phyloP scores from a whole-genome alignment of 306 rosid genomes.

The Gastrolobium villosum region DNA sequence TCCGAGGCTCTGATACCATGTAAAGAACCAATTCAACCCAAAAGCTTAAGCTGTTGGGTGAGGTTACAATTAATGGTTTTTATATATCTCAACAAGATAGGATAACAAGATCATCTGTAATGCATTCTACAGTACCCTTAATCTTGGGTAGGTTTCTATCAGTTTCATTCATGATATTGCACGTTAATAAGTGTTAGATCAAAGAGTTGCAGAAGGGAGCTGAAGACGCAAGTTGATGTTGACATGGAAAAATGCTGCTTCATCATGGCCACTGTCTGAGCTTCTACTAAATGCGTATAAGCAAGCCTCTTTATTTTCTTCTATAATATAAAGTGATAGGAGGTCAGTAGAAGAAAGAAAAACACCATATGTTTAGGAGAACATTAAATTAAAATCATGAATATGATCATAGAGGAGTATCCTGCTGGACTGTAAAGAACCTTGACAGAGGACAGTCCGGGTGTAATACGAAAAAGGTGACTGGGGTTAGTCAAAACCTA shows the following conservation, averaged over 20 bases:
- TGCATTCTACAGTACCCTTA: too few species aligned
- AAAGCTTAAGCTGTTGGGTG: too few species aligned
- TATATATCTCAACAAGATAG: too few species aligned
- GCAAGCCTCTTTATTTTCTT: conserved; percentile 5
- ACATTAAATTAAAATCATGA: conserved; percentile 6
- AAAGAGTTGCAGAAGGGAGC: conserved; percentile 11
- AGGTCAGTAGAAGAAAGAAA: conserved; percentile 30
- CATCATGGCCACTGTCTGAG: conserved; percentile 7
- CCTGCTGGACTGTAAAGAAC: conserved; percentile 2
- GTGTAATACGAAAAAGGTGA: conserved; percentile 18
- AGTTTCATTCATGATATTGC: too few species aligned
- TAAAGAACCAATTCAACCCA: too few species aligned
- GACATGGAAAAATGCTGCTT: conserved; percentile 19
- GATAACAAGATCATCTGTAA: too few species aligned
- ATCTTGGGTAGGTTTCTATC: too few species aligned
- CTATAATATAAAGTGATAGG: conserved; percentile 5
- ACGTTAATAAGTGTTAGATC: not conserved
- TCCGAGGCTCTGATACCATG: too few species aligned
- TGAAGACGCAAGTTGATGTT: not conserved
- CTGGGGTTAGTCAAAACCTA: conserved; percentile 17
- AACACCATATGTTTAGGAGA: conserved; percentile 3
- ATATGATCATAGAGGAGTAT: conserved; percentile 1
- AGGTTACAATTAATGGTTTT: too few species aligned
- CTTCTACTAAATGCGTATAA: conserved; percentile 13
- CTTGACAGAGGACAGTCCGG: conserved; percentile 17